Evolutionary conservation across 2,329 filamentous ascomycete genomes (phyloP).

Genomic region (Fragosphaeria purpurea): DNA sequence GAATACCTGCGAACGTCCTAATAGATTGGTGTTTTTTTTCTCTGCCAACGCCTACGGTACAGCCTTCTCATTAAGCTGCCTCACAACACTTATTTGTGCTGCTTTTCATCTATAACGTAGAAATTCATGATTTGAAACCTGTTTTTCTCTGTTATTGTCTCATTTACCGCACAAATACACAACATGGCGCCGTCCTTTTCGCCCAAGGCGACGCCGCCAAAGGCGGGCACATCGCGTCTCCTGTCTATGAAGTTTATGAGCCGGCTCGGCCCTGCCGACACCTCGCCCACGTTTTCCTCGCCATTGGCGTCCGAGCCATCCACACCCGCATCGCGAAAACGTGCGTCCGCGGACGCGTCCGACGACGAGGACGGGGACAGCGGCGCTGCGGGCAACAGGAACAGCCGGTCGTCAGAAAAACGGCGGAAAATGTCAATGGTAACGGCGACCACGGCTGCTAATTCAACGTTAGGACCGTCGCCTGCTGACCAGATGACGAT

Average conservation of each 20-base stretch:
- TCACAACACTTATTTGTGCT: no score
- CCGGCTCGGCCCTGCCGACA: slow-evolving; percentile 58
- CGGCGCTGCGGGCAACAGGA: not conserved
- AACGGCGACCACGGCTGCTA: no score
- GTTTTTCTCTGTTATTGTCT: no score
- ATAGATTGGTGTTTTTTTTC: no score
- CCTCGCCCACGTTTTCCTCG: slow-evolving; percentile 12
- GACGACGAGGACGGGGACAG: not conserved
- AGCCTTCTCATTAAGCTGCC: no score
- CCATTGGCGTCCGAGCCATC: slow-evolving; percentile 25
- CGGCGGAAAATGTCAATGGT: slow-evolving; percentile 42
- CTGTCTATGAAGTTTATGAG: slow-evolving; percentile 99
- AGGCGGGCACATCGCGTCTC: slow-evolving; percentile 67
- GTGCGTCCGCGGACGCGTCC: not conserved
- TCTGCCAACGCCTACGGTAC: no score
- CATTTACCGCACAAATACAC: no score
- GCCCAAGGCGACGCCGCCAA: slow-evolving; percentile 20
- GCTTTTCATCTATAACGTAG: no score
- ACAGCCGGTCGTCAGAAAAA: slow-evolving; percentile 42
- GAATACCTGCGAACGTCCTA: no score
- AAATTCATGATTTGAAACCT: no score
- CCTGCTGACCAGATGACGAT: slow-evolving; percentile 30
- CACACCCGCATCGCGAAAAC: slow-evolving; percentile 21
- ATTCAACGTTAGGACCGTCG: slow-evolving; percentile 19
- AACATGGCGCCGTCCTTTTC: slow-evolving; percentile 7